Evolutionary conservation across 495 filamentous ascomycete genomes (phyloP).

Genomic region (Parachaetomium inaequale): DNA sequence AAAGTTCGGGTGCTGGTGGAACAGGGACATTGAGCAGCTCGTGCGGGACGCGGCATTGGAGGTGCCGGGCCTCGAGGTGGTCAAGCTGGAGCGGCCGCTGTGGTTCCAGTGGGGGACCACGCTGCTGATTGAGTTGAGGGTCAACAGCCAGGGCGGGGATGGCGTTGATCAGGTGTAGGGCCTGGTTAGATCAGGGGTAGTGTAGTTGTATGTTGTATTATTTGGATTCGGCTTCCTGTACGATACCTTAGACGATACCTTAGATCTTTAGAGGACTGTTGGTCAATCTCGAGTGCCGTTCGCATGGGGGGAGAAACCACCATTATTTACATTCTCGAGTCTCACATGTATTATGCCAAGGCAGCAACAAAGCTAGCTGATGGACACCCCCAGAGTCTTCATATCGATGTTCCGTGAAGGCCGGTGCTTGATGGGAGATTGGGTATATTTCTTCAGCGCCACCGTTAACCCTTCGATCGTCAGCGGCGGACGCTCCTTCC

Average conservation of each 20-base stretch:
- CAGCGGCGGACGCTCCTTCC: neutral
- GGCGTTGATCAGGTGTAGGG: neutral
- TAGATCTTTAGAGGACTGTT: too few relatives aligned
- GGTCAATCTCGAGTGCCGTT: too few relatives aligned
- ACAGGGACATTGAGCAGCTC: conserved; percentile 80
- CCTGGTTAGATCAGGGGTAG: neutral
- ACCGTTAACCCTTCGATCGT: neutral
- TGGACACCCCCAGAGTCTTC: neutral
- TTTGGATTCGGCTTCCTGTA: too few relatives aligned
- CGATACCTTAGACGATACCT: too few relatives aligned
- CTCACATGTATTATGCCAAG: too few relatives aligned
- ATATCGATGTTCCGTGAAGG: too few relatives aligned
- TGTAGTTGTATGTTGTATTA: neutral
- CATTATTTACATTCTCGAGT: too few relatives aligned
- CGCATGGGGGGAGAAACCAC: too few relatives aligned
- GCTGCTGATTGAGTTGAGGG: conserved; percentile 42
- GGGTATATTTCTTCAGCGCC: conserved; percentile 4
- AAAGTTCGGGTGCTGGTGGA: conserved; percentile 95
- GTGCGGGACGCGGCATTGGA: conserved; percentile 48
- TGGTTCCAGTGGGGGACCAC: conserved; percentile 69
- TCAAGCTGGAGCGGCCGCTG: conserved; percentile 59
- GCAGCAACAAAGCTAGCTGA: neutral
- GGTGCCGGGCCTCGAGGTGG: conserved; percentile 77
- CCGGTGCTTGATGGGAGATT: conserved; percentile 16
- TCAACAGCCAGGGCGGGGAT: conserved; percentile 19